A percentile compares a stretch with the other conserved stretches of the same genome.
These are phyloP conservation scores for Nannochloropsis salina DNA, from an alignment of 108 stramenopile genomes.

Conservation along the genomic window DNA sequence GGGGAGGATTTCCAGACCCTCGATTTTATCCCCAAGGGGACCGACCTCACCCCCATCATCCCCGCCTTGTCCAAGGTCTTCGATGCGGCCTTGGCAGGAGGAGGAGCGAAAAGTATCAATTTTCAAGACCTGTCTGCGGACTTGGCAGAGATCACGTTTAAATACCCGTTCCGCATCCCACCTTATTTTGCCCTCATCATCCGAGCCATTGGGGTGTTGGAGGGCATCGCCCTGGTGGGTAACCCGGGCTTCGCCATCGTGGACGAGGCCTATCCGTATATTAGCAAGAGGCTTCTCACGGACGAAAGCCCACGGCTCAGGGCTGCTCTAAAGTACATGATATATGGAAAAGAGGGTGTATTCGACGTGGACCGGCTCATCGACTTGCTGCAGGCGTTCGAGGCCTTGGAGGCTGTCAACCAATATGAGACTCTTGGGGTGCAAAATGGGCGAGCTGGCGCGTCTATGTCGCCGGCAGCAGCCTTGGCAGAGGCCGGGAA, in stretches of 20 bases:
- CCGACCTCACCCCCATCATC: slow-evolving; percentile 78
- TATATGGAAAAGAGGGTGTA: slow-evolving; percentile 74
- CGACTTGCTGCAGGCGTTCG: slow-evolving; percentile 79
- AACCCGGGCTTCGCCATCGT: slow-evolving; percentile 87
- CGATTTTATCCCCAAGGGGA: slow-evolving; percentile 81
- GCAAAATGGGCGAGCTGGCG: slow-evolving; percentile 44
- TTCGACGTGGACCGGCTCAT: slow-evolving; percentile 89
- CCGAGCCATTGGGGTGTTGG: slow-evolving; percentile 80
- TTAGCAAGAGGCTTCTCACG: slow-evolving; percentile 78
- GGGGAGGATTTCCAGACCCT: slow-evolving; percentile 87
- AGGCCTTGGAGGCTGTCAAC: slow-evolving; percentile 63
- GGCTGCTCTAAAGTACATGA: slow-evolving; percentile 81
- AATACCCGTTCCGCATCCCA: slow-evolving; percentile 78
- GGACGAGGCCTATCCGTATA: slow-evolving; percentile 91
- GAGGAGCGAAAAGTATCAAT: slow-evolving; percentile 88
- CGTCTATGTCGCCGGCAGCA: slow-evolving; percentile 62
- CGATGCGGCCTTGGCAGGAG: slow-evolving; percentile 87
- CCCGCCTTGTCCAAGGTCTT: slow-evolving; percentile 85
- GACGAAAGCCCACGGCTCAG: slow-evolving; percentile 72
- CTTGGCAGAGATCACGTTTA: slow-evolving; percentile 83
- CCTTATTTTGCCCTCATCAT: slow-evolving; percentile 90
- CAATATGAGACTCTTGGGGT: slow-evolving; percentile 71
- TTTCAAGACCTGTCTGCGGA: slow-evolving; percentile 86
- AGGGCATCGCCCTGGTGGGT: slow-evolving; percentile 90
- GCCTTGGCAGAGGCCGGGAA: slow-evolving; percentile 63